Conservation (phyloP, 768 basidiomycete species). For the Suillus subluteus region DNA sequence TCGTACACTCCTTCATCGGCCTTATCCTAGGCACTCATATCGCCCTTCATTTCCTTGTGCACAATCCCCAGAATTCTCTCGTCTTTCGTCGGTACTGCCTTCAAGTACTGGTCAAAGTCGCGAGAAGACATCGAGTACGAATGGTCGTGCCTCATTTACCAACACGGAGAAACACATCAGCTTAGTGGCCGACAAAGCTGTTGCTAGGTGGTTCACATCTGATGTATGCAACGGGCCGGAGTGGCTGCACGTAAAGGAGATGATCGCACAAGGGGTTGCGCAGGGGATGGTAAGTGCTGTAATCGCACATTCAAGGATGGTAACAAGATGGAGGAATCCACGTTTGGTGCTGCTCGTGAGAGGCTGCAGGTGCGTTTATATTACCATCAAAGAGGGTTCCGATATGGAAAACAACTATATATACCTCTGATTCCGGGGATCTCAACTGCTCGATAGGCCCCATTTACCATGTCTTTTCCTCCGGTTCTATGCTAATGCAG, state of each 20-base stretch:
- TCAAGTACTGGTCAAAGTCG: not conserved
- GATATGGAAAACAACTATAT: too few relatives aligned
- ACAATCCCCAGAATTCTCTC: not conserved
- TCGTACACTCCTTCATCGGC: not conserved
- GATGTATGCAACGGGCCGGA: not conserved
- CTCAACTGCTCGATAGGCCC: too few relatives aligned
- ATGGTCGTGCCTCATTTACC: not conserved
- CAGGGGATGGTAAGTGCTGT: not conserved
- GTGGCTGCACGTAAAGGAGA: not conserved
- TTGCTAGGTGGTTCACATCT: not conserved
- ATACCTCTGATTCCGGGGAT: too few relatives aligned
- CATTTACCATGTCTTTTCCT: too few relatives aligned
- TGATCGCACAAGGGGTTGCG: not conserved
- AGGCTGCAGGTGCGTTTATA: constrained; percentile 1
- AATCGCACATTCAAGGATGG: constrained; percentile 7
- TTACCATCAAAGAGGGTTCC: too few relatives aligned
- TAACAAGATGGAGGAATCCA: constrained; percentile 7
- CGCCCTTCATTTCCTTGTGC: not conserved
- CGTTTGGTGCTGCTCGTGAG: constrained; percentile 2
- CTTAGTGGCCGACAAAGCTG: not conserved
- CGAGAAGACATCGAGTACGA: not conserved
- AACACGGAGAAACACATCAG: not conserved
- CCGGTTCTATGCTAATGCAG: too few relatives aligned
- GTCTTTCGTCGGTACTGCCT: not conserved
- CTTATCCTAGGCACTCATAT: not conserved